A percentile compares a stretch with the other conserved stretches of the same genome.
Evolutionary conservation across 805 yeast species (phyloP).

Genomic region (Hanseniaspora lachancei): DNA sequence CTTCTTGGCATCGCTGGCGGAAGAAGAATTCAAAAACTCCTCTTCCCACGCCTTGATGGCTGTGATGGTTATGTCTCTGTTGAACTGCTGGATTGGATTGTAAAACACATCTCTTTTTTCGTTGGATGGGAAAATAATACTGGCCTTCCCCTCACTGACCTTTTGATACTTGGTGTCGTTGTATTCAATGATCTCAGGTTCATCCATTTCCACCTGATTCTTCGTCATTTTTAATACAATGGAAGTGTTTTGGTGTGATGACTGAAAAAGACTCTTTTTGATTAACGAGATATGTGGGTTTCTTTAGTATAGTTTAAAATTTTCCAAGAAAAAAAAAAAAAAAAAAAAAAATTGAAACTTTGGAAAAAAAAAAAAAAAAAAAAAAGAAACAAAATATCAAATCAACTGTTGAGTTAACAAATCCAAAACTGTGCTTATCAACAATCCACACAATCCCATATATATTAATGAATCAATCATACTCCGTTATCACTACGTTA

Average conservation of each 20-base stretch:
- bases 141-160: constrained; percentile 67
- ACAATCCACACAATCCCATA: not conserved
- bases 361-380: not conserved
- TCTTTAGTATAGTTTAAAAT: too few relatives aligned
- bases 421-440: not conserved
- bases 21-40: constrained; percentile 30
- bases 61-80: constrained; percentile 75
- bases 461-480: not conserved
- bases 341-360: not conserved
- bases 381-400: not conserved
- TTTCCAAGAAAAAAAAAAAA: not conserved
- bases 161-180: constrained; percentile 22
- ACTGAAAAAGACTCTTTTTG: too few relatives aligned
- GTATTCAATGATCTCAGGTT: constrained; percentile 24
- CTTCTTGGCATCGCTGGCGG: constrained; percentile 20
- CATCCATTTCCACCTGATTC: constrained; percentile 18
- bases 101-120: constrained; percentile 66
- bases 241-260: not conserved
- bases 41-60: constrained; percentile 81
- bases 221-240: not conserved
- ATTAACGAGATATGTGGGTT: too few relatives aligned
- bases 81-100: constrained; percentile 93
- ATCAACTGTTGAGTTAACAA: not conserved
- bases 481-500: not conserved
- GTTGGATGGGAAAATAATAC: constrained; percentile 65